These are phyloP conservation scores for Eucalyptus decipiens DNA, from an alignment of 345 rosid species.

Conservation along the genomic window DNA sequence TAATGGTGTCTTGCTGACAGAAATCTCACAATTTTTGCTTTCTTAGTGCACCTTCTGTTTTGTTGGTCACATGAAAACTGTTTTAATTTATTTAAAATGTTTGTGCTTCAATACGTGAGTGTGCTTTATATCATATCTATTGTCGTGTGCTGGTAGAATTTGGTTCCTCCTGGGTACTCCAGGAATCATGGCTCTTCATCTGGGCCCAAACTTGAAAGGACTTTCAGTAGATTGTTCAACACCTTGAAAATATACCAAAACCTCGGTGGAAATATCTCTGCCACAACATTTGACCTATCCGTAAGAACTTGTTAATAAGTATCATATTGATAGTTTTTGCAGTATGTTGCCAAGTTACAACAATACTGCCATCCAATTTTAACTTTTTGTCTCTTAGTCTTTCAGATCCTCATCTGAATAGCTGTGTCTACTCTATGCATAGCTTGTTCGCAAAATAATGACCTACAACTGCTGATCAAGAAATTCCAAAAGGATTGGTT, in stretches of 20 bases:
- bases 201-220: background rate
- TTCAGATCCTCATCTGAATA: background rate
- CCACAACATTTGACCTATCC: slow-evolving; percentile 80
- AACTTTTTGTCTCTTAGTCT: background rate
- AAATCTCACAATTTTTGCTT: background rate
- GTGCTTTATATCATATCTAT: slow-evolving; percentile 85
- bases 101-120: slow-evolving; percentile 81
- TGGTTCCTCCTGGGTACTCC: slow-evolving; percentile 88
- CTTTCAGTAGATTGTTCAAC: slow-evolving; percentile 67
- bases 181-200: slow-evolving; percentile 96
- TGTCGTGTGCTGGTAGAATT: slow-evolving; percentile 93
- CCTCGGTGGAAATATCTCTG: slow-evolving; percentile 79
- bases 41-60: background rate
- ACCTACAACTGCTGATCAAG: slow-evolving; percentile 32
- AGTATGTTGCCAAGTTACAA: background rate
- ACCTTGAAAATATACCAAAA: slow-evolving; percentile 79
- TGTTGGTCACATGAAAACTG: background rate
- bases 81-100: background rate
- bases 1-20: background rate
- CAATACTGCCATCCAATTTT: background rate
- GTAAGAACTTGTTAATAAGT: slow-evolving; percentile 19
- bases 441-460: background rate
- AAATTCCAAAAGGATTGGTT: slow-evolving; percentile 93
- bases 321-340: background rate
- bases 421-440: background rate